Base-by-base conservation (phyloP, 495 filamentous ascomycete species). In the Aspergillus wentii region DNA sequence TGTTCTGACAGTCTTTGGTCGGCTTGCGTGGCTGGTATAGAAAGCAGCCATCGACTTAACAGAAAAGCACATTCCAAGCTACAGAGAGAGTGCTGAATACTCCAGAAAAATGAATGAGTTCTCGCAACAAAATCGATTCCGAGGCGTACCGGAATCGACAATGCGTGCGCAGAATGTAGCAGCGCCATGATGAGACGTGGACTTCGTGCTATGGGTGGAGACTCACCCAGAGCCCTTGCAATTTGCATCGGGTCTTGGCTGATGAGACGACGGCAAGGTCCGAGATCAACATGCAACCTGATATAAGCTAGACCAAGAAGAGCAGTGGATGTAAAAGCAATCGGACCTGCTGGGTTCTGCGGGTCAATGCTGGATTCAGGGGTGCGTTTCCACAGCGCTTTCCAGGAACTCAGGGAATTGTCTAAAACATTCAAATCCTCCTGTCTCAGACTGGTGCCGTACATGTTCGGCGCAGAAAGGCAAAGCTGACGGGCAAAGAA, bases 221-320 rank as follows among this genome's bases (percentile, higher is more conserved):
- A 64, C 41, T 66, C 63, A 27, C 38, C 52, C 6, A 71, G 35
- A 14, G 70, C 66, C 7, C 49, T 47, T 17, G 65, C 66, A 17
- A 71, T 69, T 38, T 68, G 63, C 9, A 54, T 17, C 5, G 66
- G 67, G 43, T 75, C 65, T 34, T 72, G 66, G n/a, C 59, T 68
- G 14, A 69, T 61, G 21, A 76, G 59, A 15, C 61, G 60, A 20
- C 69, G 67, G 25, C 67, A 68, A 2, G 65, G 66, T 1, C 67
- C 67, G 14, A 69, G 30, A 32, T 75, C 65, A 15, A 74, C 64
- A 38, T 73, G 68, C 4, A 76, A 47, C 37, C 72, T 54, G 23
- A 76, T 75, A 50, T 74, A 76, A 8, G 72, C 71, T 11, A 76
- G 62, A 2, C 72, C 69, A 13, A 75, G 52, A n/a, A 76, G 59